Conservation (phyloP, 108 stramenopile genomes). For the Craspedostauros australis region DNA sequence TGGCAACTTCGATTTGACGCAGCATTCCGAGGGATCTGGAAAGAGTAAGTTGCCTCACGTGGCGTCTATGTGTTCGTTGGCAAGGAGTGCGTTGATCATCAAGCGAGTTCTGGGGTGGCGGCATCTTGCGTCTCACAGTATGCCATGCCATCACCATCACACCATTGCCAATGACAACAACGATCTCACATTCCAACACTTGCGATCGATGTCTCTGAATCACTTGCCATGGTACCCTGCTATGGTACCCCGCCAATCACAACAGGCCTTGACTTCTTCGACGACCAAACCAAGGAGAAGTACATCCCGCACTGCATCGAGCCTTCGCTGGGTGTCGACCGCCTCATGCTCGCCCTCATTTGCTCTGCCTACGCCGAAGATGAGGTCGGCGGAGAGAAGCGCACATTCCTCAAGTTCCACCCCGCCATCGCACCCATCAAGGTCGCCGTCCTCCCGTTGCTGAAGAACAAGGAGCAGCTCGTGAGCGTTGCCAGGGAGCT, state of each 20-base stretch:
- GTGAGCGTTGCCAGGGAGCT: constrained; percentile 70
- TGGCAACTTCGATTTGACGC: constrained; percentile 91
- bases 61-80: neutral
- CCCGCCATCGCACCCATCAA: constrained; percentile 94
- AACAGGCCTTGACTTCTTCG: constrained; percentile 87
- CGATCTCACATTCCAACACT: too few relatives aligned
- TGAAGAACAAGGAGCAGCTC: constrained; percentile 91
- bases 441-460: constrained; percentile 88
- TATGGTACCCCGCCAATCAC: too few relatives aligned
- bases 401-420: constrained; percentile 83
- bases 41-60: constrained; percentile 47
- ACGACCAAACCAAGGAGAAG: constrained; percentile 85
- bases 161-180: too few relatives aligned
- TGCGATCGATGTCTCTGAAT: too few relatives aligned
- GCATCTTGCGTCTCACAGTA: neutral
- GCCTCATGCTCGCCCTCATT: constrained; percentile 86
- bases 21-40: constrained; percentile 85
- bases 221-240: too few relatives aligned
- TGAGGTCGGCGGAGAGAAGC: constrained; percentile 85
- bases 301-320: constrained; percentile 97
- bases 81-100: too few relatives aligned
- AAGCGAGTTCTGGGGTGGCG: neutral
- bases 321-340: constrained; percentile 92
- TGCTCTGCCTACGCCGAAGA: constrained; percentile 93
- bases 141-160: too few relatives aligned